Evolutionary conservation across 164 flowering plant species (phyloP).

Genomic region (Akebia trifoliata): DNA sequence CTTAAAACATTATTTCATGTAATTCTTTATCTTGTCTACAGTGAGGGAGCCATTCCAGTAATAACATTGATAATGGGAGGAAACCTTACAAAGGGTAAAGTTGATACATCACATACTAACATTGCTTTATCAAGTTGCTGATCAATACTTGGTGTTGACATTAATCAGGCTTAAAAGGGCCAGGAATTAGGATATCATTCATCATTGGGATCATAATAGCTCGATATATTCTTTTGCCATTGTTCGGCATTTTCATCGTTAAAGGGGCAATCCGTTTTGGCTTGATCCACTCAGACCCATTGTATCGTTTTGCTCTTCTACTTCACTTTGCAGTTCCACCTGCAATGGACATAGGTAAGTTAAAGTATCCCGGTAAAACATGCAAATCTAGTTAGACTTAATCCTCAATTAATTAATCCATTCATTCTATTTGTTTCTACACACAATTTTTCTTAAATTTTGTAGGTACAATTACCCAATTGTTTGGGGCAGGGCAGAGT

Average conservation of each 20-base stretch:
- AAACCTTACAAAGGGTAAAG: conserved; percentile 59
- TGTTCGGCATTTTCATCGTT: conserved; percentile 43
- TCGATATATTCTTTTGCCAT: conserved; percentile 53
- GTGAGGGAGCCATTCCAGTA: conserved; percentile 71
- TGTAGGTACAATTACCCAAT: conserved; percentile 63
- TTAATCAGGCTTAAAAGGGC: conserved; percentile 49
- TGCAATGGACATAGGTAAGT: conserved; percentile 69
- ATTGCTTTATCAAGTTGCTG: too few species aligned
- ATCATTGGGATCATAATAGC: conserved; percentile 42
- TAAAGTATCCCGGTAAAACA: too few species aligned
- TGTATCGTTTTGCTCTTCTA: conserved; percentile 59
- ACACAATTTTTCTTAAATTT: conserved; percentile 5
- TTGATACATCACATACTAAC: neutral
- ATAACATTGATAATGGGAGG: conserved; percentile 62
- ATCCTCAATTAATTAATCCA: too few species aligned
- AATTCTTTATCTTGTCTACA: conserved; percentile 19
- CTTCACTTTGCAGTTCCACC: conserved; percentile 75
- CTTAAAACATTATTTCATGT: too few species aligned
- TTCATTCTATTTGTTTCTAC: neutral
- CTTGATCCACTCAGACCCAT: conserved; percentile 42
- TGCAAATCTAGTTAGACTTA: neutral
- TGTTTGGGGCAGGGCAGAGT: conserved; percentile 59
- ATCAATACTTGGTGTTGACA: neutral
- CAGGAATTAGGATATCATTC: conserved; percentile 29
- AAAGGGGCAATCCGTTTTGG: conserved; percentile 46